Evolutionary conservation across 2,329 filamentous ascomycete genomes (phyloP).

Genomic region (Coniochaeta sp.): DNA sequence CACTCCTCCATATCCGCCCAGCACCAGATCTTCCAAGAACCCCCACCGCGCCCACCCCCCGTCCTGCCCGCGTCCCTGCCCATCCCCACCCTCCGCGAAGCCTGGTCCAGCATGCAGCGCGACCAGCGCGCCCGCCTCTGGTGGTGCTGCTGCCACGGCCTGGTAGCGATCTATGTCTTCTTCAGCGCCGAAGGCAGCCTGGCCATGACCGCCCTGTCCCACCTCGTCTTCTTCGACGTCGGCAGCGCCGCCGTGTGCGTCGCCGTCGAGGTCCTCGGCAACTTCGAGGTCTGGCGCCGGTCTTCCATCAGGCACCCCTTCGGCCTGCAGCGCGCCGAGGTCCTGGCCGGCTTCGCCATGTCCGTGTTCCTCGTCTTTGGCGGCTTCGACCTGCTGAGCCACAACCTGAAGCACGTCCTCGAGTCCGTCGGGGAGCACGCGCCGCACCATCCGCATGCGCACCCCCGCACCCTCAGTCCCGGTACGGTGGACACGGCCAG

Average conservation of each 20-base stretch:
- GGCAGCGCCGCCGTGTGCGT: conserved; percentile 88
- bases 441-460: conserved; percentile 59
- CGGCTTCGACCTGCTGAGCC: conserved; percentile 89
- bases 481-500: conserved; percentile 78
- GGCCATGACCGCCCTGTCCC: conserved; percentile 85
- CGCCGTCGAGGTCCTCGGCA: conserved; percentile 83
- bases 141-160: conserved; percentile 86
- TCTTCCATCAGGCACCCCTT: conserved; percentile 92
- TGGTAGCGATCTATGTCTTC: conserved; percentile 76
- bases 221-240: conserved; percentile 92
- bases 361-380: conserved; percentile 96
- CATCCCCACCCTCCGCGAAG: conserved; percentile 82
- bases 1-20: conserved; percentile 83
- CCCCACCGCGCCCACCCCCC: conserved; percentile 74
- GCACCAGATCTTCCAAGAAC: conserved; percentile 94
- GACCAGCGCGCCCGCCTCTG: conserved; percentile 76
- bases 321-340: conserved; percentile 83
- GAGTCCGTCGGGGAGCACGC: conserved; percentile 56
- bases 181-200: conserved; percentile 80
- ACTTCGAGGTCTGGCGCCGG: conserved; percentile 96
- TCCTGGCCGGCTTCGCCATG: conserved; percentile 92
- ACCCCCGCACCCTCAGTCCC: conserved; percentile 44
- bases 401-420: conserved; percentile 88
- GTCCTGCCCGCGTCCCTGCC: conserved; percentile 87
- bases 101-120: conserved; percentile 79